Evolutionary conservation across 73 alveolate genomes (phyloP).

Genomic region (Paramecium pentaurelia): DNA sequence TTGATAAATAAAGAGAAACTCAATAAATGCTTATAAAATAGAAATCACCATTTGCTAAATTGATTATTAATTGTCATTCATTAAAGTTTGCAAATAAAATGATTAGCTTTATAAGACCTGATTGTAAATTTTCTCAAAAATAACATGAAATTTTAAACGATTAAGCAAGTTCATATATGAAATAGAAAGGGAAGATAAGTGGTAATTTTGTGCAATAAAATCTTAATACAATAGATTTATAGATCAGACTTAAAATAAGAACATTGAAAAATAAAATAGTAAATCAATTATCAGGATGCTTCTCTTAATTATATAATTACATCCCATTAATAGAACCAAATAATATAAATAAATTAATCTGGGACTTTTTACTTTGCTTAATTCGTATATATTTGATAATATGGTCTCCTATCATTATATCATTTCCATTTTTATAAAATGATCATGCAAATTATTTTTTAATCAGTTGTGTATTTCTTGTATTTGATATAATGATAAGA

Average conservation of each 20-base stretch:
- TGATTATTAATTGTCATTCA: not conserved
- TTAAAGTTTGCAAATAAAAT: not conserved
- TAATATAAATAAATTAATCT: not conserved
- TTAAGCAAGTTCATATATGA: not conserved
- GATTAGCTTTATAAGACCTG: slow-evolving; percentile 1
- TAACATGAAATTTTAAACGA: not conserved
- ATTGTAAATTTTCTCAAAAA: not conserved
- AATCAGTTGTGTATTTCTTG: not conserved
- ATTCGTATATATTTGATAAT: slow-evolving; percentile 1
- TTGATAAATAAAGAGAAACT: not conserved
- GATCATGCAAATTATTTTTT: not conserved
- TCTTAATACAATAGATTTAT: not conserved
- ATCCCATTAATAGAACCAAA: slow-evolving; percentile 43
- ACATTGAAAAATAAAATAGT: not conserved
- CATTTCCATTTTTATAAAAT: not conserved
- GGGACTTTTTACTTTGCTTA: slow-evolving; percentile 26
- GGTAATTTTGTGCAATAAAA: not conserved
- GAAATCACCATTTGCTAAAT: not conserved
- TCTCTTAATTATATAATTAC: not conserved
- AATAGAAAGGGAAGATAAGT: not conserved
- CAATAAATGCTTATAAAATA: not conserved
- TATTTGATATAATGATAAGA: not conserved
- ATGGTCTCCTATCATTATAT: not conserved
- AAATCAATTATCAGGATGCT: not conserved
- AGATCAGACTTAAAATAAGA: not conserved